A percentile compares a stretch with the other conserved stretches of the same genome.
phyloP scores from a whole-genome alignment of 176 grass and related monocot species.

The Olyra latifolia region DNA sequence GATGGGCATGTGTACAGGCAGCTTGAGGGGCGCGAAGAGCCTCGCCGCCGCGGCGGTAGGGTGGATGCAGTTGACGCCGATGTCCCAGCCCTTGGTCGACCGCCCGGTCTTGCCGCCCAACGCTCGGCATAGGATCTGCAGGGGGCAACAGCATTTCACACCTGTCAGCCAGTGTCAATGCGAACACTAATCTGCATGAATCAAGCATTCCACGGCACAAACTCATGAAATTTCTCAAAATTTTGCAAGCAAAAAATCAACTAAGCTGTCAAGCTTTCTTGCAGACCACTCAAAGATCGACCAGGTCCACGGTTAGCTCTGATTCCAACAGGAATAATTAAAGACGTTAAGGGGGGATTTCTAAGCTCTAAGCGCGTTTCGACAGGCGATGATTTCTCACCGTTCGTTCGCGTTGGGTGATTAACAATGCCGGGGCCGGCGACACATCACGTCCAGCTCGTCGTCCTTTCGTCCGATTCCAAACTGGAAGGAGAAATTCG shows the following conservation, averaged over 20 bases:
- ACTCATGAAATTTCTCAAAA: background rate
- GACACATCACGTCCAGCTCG: background rate
- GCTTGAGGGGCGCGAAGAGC: constrained; percentile 64
- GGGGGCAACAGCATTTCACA: background rate
- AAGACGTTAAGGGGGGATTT: background rate
- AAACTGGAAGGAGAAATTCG: background rate
- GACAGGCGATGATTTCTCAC: background rate
- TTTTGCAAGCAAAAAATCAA: background rate
- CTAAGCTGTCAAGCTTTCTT: background rate
- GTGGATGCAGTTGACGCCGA: constrained; percentile 89
- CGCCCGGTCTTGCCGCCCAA: constrained; percentile 70
- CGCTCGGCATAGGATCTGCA: constrained; percentile 75
- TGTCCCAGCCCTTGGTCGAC: constrained; percentile 75
- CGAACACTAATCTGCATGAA: background rate
- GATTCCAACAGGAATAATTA: background rate
- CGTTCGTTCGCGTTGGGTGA: background rate
- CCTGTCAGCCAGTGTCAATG: background rate
- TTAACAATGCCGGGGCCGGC: background rate
- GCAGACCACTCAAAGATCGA: background rate
- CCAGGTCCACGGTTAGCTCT: background rate
- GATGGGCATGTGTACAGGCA: constrained; percentile 79
- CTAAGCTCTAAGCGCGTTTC: background rate
- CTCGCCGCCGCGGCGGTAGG: constrained; percentile 58
- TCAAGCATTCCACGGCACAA: background rate
- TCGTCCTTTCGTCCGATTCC: background rate